Conservation (phyloP, 495 filamentous ascomycete species). For the Penicilliopsis zonata region DNA sequence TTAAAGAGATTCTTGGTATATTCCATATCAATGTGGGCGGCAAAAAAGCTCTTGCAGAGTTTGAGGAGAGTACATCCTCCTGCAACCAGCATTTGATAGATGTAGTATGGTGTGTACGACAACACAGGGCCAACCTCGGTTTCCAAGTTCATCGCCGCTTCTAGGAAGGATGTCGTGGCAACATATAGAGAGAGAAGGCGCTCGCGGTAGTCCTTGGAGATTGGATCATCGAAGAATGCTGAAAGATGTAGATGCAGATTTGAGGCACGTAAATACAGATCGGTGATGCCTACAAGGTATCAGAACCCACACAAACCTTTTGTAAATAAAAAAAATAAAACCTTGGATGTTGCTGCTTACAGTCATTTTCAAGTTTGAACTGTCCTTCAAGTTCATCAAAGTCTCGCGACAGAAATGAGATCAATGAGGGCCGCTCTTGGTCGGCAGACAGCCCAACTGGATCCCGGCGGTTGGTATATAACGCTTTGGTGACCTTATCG, state of each 20-base stretch:
- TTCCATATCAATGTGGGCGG: conserved; percentile 54
- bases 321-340: background rate
- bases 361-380: conserved; percentile 28
- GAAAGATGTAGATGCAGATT: conserved; percentile 74
- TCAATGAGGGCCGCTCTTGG: conserved; percentile 54
- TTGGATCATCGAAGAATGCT: conserved; percentile 78
- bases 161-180: conserved; percentile 63
- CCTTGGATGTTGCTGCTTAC: no score
- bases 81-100: conserved; percentile 87
- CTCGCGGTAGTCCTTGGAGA: conserved; percentile 58
- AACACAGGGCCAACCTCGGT: conserved; percentile 39
- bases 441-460: conserved; percentile 62
- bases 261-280: conserved; percentile 66
- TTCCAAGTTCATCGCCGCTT: conserved; percentile 53
- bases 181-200: conserved; percentile 70
- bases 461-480: conserved; percentile 72
- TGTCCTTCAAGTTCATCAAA: conserved; percentile 40
- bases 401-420: conserved; percentile 40
- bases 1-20: conserved; percentile 67
- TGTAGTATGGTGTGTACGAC: conserved; percentile 68
- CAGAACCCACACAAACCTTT: background rate
- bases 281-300: conserved; percentile 41
- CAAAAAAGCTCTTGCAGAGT: conserved; percentile 74
- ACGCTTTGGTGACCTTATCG: conserved; percentile 73
- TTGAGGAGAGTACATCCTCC: conserved; percentile 78